Conservation (phyloP, 106 monocot species). For the Dendrobium chrysotoxum region DNA sequence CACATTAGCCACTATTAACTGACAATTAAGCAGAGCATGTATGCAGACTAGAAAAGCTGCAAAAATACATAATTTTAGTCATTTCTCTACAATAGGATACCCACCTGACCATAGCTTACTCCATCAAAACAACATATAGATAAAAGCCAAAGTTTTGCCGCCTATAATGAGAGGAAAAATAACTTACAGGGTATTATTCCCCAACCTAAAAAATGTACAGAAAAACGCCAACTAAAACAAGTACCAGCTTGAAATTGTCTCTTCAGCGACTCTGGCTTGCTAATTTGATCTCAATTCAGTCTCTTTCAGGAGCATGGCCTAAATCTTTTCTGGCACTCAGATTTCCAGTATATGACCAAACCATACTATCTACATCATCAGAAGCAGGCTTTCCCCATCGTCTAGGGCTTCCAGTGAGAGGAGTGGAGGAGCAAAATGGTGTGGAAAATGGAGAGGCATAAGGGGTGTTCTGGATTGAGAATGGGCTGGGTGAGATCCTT, state of each 20-base stretch:
- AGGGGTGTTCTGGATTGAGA: conserved; percentile 72
- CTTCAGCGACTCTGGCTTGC: neutral
- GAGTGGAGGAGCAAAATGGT: conserved; percentile 64
- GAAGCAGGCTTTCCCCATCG: conserved; percentile 14
- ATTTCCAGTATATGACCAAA: conserved; percentile 25
- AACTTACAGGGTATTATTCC: neutral
- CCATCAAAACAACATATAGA: neutral
- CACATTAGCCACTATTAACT: no score
- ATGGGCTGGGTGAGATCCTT: conserved; percentile 87
- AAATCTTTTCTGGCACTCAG: conserved; percentile 18
- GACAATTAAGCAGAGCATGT: no score
- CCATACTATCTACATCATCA: conserved; percentile 1
- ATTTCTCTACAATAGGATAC: neutral
- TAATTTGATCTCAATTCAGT: neutral
- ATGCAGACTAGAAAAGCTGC: neutral
- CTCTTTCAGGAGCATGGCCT: conserved; percentile 22
- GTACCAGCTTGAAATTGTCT: neutral
- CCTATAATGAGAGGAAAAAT: neutral
- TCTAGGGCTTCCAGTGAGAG: conserved; percentile 54
- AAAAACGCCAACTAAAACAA: neutral
- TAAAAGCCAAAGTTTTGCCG: neutral
- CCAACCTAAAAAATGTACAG: neutral
- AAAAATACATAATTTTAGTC: neutral
- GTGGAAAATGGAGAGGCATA: conserved; percentile 79
- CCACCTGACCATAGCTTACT: neutral